Percentiles rank a stretch among this genome's conserved stretches.
phyloP scores from a whole-genome alignment of 2,329 filamentous ascomycete species.

The Reticulascus tulasneorum region DNA sequence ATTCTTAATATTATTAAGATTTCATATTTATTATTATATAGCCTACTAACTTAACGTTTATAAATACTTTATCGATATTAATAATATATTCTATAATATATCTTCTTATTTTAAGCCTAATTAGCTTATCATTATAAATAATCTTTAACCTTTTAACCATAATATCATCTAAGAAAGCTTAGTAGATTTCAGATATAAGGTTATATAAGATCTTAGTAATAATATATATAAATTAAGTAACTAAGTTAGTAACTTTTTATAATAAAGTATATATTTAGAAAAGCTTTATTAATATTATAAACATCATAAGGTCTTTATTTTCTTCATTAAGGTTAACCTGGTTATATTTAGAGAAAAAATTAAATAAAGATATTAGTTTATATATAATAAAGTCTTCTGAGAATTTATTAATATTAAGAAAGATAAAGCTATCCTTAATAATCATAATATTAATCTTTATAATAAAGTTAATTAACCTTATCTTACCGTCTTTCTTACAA shows the following conservation, averaged over 20 bases:
- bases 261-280: background rate
- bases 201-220: background rate
- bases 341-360: background rate
- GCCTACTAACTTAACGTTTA: background rate
- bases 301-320: background rate
- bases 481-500: background rate
- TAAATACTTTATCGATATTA: background rate
- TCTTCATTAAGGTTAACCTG: background rate
- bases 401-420: background rate
- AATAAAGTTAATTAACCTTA: background rate
- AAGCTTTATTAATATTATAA: background rate
- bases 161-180: background rate
- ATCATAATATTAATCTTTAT: background rate
- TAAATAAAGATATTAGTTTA: background rate
- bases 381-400: background rate
- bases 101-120: background rate
- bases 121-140: background rate
- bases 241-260: background rate
- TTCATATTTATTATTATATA: background rate
- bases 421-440: background rate
- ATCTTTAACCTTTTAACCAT: background rate
- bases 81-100: background rate
- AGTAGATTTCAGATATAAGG: background rate
- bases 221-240: background rate
- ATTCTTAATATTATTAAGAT: background rate